A percentile compares a stretch with the other conserved stretches of the same genome.
phyloP scores from a whole-genome alignment of 345 rosid genomes.

The Citrus sp. region DNA sequence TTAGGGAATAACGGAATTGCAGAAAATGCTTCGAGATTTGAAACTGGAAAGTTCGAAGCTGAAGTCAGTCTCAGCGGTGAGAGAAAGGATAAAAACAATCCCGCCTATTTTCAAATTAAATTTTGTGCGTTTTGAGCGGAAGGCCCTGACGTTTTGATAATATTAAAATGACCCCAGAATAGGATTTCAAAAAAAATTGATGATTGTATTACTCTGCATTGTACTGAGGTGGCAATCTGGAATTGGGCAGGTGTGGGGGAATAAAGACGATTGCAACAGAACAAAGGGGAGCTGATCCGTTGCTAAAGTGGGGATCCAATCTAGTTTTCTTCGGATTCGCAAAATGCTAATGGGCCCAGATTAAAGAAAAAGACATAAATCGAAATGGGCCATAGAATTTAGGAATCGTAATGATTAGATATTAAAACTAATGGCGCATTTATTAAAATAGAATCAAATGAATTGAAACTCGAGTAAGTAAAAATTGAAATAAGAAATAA shows the following conservation, averaged over 20 bases:
- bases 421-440: no score
- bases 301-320: neutral
- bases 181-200: neutral
- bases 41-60: slow-evolving; percentile 1
- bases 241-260: neutral
- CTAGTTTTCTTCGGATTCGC: neutral
- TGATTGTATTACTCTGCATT: neutral
- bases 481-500: accelerated
- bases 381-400: slow-evolving; percentile 6
- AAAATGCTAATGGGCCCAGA: neutral
- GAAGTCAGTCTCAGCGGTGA: neutral
- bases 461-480: no score
- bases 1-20: neutral
- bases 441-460: no score
- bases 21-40: slow-evolving; percentile 4
- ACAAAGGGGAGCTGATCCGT: neutral
- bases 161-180: neutral
- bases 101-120: slow-evolving; percentile 16
- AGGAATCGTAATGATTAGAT: neutral
- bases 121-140: neutral
- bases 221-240: neutral
- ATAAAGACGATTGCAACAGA: neutral
- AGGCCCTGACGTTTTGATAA: neutral
- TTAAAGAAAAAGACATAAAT: neutral
- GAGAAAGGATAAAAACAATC: neutral